These are phyloP conservation scores for Monilinia aucupariae DNA, from an alignment of 2,329 filamentous ascomycete species.

Conservation along the genomic window DNA sequence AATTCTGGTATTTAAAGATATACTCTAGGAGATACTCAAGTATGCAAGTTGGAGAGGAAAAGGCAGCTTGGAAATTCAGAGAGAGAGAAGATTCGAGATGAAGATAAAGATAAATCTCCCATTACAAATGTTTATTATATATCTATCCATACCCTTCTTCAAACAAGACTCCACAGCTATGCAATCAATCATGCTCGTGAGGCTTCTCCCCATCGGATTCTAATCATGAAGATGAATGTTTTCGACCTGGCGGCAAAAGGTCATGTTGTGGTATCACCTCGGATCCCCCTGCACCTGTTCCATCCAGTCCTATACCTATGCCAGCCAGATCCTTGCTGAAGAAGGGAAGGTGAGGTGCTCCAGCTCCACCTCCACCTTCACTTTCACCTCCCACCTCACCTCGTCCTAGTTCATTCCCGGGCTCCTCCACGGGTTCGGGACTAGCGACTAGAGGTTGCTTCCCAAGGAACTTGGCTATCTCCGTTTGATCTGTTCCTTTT, in stretches of 20 bases:
- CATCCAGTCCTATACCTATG: neutral
- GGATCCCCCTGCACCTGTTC: neutral
- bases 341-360: neutral
- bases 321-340: neutral
- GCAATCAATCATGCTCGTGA: neutral
- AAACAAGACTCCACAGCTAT: conserved; percentile 4
- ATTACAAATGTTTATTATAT: neutral
- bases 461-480: neutral
- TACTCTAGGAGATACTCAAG: too few relatives aligned
- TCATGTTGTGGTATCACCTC: conserved; percentile 1
- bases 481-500: neutral
- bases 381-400: neutral
- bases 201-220: neutral
- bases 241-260: neutral
- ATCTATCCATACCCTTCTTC: neutral
- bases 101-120: neutral
- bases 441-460: neutral
- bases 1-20: too few relatives aligned
- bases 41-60: neutral
- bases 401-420: neutral
- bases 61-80: too few relatives aligned
- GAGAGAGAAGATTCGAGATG: too few relatives aligned
- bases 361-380: too few relatives aligned
- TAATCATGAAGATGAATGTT: neutral
- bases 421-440: neutral